These are phyloP conservation scores for Curvularia eragrostidis DNA, from an alignment of 2,329 filamentous ascomycete genomes.

Conservation along the genomic window DNA sequence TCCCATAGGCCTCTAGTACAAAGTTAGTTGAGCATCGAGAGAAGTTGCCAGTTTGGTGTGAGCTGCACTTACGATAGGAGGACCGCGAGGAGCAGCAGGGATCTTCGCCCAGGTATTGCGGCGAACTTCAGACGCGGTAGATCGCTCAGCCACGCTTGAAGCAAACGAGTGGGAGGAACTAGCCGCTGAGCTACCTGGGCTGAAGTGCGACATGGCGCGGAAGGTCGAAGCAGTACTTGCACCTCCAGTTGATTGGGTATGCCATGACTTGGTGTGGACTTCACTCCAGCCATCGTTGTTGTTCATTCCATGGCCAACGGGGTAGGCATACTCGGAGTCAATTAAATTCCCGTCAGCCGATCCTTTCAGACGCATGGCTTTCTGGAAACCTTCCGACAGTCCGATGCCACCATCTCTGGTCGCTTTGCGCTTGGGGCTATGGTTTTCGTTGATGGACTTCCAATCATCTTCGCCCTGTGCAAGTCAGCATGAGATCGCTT, in stretches of 20 bases:
- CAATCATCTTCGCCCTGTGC: constrained; percentile 22
- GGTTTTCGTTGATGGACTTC: constrained; percentile 13
- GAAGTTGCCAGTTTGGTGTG: no score
- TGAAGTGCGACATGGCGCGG: constrained; percentile 27
- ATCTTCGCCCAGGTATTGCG: constrained; percentile 41
- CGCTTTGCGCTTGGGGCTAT: constrained; percentile 5
- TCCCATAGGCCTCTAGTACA: constrained; percentile 17
- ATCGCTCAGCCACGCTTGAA: constrained; percentile 37
- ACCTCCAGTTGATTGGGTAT: constrained; percentile 22
- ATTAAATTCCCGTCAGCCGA: constrained; percentile 26
- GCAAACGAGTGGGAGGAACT: constrained; percentile 28
- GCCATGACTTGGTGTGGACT: constrained; percentile 33
- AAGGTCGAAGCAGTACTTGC: constrained; percentile 26
- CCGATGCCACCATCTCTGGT: constrained; percentile 22
- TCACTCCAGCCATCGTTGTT: constrained; percentile 22
- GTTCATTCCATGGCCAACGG: constrained; percentile 4
- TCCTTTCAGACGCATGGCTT: constrained; percentile 22
- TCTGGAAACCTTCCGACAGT: constrained; percentile 25
- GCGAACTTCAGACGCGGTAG: constrained; percentile 17
- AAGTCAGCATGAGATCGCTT: constrained; percentile 11
- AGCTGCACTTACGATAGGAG: constrained; percentile 26
- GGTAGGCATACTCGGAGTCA: constrained; percentile 25
- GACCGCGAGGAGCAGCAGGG: constrained; percentile 25
- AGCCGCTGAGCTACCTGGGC: constrained; percentile 18
- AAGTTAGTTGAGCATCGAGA: constrained; percentile 2